phyloP scores from a whole-genome alignment of 2,329 filamentous ascomycete genomes.

The Botryotinia narcissicola region DNA sequence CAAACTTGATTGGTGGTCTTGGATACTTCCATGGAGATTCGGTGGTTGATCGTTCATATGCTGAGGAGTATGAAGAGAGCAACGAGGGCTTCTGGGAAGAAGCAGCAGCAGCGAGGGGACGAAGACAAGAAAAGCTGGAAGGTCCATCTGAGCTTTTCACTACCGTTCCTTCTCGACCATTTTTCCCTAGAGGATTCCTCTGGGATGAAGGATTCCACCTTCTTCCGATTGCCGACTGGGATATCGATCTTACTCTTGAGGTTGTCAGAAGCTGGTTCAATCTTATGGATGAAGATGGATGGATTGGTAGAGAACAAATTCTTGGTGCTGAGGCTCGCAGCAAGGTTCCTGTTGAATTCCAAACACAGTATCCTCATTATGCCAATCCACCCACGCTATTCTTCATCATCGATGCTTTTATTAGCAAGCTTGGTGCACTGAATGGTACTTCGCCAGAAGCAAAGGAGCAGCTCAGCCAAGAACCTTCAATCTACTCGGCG shows the following conservation, averaged over 20 bases:
- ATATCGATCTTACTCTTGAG: slow-evolving; percentile 81
- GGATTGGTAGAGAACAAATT: slow-evolving; percentile 96
- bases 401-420: slow-evolving; percentile 79
- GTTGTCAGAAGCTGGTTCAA: slow-evolving; percentile 95
- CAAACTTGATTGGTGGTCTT: slow-evolving; percentile 89
- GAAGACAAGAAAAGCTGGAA: slow-evolving; percentile 66
- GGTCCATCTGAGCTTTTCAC: slow-evolving; percentile 88
- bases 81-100: slow-evolving; percentile 96
- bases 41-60: slow-evolving; percentile 85
- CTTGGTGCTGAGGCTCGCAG: slow-evolving; percentile 86
- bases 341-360: slow-evolving; percentile 92
- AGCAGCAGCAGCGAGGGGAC: slow-evolving; percentile 72
- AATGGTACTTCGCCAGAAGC: slow-evolving; percentile 48
- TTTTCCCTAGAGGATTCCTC: slow-evolving; percentile 93
- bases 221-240: slow-evolving; percentile 88
- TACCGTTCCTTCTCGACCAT: slow-evolving; percentile 85
- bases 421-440: slow-evolving; percentile 66
- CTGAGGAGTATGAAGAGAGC: slow-evolving; percentile 91
- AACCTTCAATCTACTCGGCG: slow-evolving; percentile 56
- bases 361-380: slow-evolving; percentile 94
- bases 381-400: slow-evolving; percentile 96
- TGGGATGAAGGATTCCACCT: slow-evolving; percentile 99
- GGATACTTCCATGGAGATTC: slow-evolving; percentile 92
- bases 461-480: slow-evolving; percentile 45
- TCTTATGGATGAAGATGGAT: slow-evolving; percentile 93